Evolutionary conservation across 176 grass and related monocot genomes (phyloP).

Genomic region (Chloris gayana): DNA sequence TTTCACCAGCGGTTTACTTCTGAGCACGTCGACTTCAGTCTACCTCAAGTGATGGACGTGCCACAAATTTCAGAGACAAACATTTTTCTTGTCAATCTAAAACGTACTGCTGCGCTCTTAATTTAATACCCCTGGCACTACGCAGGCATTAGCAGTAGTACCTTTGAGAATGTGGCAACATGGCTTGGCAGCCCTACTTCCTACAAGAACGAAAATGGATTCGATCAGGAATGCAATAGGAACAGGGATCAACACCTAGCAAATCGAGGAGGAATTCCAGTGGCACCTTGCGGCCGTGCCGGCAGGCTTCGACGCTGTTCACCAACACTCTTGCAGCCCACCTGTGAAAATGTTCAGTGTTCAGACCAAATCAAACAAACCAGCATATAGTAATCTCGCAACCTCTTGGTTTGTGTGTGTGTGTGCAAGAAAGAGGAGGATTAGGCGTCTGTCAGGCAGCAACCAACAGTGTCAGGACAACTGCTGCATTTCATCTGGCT

Average conservation of each 20-base stretch:
- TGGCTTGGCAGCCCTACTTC: slow-evolving; percentile 96
- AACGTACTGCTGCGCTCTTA: too few species aligned
- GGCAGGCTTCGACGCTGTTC: slow-evolving; percentile 71
- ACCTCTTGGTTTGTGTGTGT: too few species aligned
- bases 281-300: slow-evolving; percentile 79
- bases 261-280: not conserved
- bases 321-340: slow-evolving; percentile 96
- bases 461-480: not conserved
- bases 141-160: slow-evolving; percentile 18
- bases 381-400: not conserved
- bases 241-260: not conserved
- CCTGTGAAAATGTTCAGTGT: slow-evolving; percentile 36
- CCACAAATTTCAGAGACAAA: not conserved
- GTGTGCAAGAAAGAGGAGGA: too few species aligned
- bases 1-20: slow-evolving; percentile 38
- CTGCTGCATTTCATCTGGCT: not conserved
- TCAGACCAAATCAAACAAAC: not conserved
- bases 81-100: not conserved
- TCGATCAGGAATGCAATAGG: not conserved
- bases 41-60: slow-evolving; percentile 38
- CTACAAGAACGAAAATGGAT: slow-evolving; percentile 35
- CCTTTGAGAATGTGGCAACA: slow-evolving; percentile 84
- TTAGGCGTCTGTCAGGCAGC: too few species aligned
- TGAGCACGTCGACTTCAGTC: slow-evolving; percentile 35
- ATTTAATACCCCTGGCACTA: too few species aligned